These are phyloP conservation scores for Pichia sp. DNA, from an alignment of 1,139 yeast genomes.

Conservation along the genomic window DNA sequence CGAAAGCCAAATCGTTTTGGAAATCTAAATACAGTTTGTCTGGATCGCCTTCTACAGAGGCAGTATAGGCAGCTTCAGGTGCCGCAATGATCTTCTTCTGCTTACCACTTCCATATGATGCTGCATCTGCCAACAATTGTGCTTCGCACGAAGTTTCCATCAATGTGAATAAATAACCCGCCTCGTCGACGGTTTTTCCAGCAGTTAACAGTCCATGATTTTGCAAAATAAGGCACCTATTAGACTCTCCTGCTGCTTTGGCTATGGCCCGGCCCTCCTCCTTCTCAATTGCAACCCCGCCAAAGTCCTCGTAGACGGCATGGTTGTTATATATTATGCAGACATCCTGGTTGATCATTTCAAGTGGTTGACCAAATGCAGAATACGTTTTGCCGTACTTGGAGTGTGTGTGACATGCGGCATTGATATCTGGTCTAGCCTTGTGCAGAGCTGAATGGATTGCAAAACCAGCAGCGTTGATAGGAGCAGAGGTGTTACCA, in stretches of 20 bases:
- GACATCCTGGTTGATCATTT: constrained; percentile 78
- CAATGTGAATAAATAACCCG: constrained; percentile 45
- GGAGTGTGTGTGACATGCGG: constrained; percentile 82
- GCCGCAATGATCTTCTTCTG: constrained; percentile 46
- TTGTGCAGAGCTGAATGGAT: constrained; percentile 75
- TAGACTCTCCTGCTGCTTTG: constrained; percentile 58
- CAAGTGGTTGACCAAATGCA: constrained; percentile 65
- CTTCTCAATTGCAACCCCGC: constrained; percentile 74
- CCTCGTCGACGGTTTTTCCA: constrained; percentile 77
- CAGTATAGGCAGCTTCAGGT: constrained; percentile 68
- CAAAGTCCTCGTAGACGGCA: constrained; percentile 63
- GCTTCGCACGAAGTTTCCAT: constrained; percentile 68
- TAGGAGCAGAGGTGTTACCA: constrained; percentile 40
- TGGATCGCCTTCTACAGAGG: constrained; percentile 56
- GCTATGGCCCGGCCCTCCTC: constrained; percentile 71
- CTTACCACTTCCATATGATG: constrained; percentile 35
- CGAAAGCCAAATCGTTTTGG: constrained; percentile 49
- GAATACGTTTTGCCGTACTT: constrained; percentile 72
- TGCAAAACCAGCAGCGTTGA: constrained; percentile 77
- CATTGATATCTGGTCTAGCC: constrained; percentile 74
- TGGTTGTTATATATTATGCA: constrained; percentile 66
- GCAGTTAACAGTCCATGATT: constrained; percentile 80
- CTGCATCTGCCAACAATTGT: constrained; percentile 64
- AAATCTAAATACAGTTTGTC: constrained; percentile 62
- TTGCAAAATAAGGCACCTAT: constrained; percentile 57